These are phyloP conservation scores for Moesziomyces aphidis DNA, from an alignment of 1,284 basidiomycete species.

Conservation along the genomic window DNA sequence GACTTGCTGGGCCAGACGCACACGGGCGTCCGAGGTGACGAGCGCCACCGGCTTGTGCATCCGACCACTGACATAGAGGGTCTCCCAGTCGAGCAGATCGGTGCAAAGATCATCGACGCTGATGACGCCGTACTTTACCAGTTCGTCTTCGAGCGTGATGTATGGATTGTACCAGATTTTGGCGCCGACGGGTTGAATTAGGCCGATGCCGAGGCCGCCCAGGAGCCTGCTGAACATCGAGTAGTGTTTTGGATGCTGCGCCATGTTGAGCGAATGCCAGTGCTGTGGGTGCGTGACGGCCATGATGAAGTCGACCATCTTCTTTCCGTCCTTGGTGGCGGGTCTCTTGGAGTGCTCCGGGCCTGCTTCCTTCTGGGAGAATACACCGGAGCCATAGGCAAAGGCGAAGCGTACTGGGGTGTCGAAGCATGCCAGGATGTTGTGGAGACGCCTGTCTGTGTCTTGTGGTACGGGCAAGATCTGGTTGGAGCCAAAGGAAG, in stretches of 20 bases:
- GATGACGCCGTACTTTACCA: conserved; percentile 97
- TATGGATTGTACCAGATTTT: conserved; percentile 79
- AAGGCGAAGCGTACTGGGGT: conserved; percentile 91
- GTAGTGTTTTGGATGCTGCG: conserved; percentile 89
- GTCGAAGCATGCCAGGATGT: conserved; percentile 70
- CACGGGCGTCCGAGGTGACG: conserved; percentile 77
- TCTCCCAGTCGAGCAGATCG: conserved; percentile 91
- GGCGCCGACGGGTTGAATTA: conserved; percentile 82
- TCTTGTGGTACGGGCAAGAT: conserved; percentile 46
- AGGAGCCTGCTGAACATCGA: conserved; percentile 83
- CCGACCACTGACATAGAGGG: conserved; percentile 91
- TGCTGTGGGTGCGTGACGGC: conserved; percentile 90
- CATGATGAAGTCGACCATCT: conserved; percentile 94
- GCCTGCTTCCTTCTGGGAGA: conserved; percentile 80
- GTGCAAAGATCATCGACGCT: conserved; percentile 87
- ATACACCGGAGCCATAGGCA: conserved; percentile 93
- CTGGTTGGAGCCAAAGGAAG: conserved; percentile 58
- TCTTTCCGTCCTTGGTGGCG: conserved; percentile 47
- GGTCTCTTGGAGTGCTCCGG: conserved; percentile 68
- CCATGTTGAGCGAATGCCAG: conserved; percentile 95
- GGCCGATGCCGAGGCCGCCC: conserved; percentile 81
- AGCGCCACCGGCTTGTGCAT: conserved; percentile 86
- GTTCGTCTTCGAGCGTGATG: conserved; percentile 71
- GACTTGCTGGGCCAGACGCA: conserved; percentile 90
- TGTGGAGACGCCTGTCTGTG: conserved; percentile 30